Base-by-base conservation (phyloP, 345 rosid genomes). In the Aquilaria malaccensis region DNA sequence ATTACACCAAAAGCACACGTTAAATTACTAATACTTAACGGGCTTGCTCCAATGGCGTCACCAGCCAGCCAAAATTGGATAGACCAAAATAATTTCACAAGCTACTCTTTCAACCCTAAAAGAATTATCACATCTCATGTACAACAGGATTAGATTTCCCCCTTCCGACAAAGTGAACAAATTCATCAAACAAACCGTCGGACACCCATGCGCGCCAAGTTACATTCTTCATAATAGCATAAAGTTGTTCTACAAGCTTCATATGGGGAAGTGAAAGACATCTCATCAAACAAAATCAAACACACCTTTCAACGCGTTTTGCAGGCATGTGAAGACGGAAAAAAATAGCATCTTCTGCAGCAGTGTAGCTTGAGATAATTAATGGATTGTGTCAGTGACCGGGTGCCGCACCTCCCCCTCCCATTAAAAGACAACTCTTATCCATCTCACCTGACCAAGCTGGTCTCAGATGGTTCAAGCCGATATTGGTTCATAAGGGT, bases 401-500 rank as follows among this genome's bases (percentile, higher is more conserved):
- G 66, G 30, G 45, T 43, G 45, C 45, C 45, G 66, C 61, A 52
- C 70, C 72, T 72, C 63, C 47, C 70, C 59, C 63, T 37, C 61
- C 56, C 74, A 55, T 41, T 11, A 45, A 41, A 56, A 59, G 13
- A 51, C 46, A 54, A n/a, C 54, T 13, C 54, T 50, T 55, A 55
- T 13, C 32, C 33, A 58, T 33, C 37, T 67, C 45, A 29, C 50
- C 10, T 57, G 67, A 65, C 67, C 55, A 2, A 13, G 63, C 14
- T 50, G 68, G 45, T 48, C 58, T 43, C 66, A 7, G 55, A 64
- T 43, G 37, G 41, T 49, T 83, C 79, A 95, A 29, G 98, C 84
- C 11, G 97, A 93, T 76, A 93, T 93, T 33, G 98, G 97, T 52
- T 93, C 98, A 13, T 93, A 89, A 0, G 96, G 98, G 67, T 80